Evolutionary conservation across 140 eudicot genomes (phyloP).

Genomic region (Senecio squalidus): DNA sequence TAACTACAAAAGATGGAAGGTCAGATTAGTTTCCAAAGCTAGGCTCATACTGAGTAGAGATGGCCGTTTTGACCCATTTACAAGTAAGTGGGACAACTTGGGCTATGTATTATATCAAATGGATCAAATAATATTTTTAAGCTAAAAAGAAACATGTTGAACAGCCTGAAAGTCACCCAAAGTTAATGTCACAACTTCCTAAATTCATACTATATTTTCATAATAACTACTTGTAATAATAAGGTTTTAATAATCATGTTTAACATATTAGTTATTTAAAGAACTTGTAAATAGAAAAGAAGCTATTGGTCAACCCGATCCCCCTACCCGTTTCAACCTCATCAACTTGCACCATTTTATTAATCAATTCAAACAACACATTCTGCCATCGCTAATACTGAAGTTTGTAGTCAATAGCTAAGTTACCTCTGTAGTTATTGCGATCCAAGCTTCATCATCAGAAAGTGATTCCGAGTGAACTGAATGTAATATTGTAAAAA

Average conservation of each 20-base stretch:
- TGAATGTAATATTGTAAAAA: slow-evolving; percentile 45
- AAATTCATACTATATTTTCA: background rate
- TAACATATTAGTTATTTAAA: background rate
- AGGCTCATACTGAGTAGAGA: background rate
- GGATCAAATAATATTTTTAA: background rate
- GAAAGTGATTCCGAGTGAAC: slow-evolving; percentile 52
- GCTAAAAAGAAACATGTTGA: background rate
- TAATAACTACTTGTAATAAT: too few relatives aligned
- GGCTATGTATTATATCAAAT: background rate
- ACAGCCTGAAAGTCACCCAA: too few relatives aligned
- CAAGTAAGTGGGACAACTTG: background rate
- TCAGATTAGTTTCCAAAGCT: slow-evolving; percentile 8
- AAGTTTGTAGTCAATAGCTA: background rate
- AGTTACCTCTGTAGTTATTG: slow-evolving; percentile 65
- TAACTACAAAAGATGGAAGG: slow-evolving; percentile 40
- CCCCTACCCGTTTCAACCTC: background rate
- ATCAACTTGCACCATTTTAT: background rate
- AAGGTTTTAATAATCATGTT: background rate
- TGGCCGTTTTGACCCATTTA: background rate
- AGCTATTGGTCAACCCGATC: background rate
- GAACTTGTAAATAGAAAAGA: background rate
- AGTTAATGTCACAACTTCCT: background rate
- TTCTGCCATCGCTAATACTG: background rate
- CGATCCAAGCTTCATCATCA: slow-evolving; percentile 64
- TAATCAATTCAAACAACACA: background rate